phyloP scores from a whole-genome alignment of 2,329 filamentous ascomycete species.

The Fusarium armeniacum region DNA sequence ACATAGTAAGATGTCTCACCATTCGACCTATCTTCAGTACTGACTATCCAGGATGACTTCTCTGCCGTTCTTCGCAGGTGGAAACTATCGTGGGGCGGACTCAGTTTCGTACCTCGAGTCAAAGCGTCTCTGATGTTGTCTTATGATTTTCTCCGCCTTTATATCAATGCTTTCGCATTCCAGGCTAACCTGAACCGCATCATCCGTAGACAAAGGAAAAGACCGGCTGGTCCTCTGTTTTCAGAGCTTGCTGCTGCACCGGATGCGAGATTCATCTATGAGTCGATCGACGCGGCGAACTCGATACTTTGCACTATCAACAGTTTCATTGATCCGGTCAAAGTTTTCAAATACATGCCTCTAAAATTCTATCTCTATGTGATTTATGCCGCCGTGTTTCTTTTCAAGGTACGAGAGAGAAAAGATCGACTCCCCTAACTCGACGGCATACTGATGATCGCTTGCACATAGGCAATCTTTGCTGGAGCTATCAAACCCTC shows the following conservation, averaged over 20 bases:
- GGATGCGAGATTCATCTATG: conserved; percentile 76
- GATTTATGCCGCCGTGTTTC: conserved; percentile 74
- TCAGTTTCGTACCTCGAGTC: conserved; percentile 74
- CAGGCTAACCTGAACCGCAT: conserved; percentile 74
- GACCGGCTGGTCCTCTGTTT: conserved; percentile 58
- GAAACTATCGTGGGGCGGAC: conserved; percentile 77
- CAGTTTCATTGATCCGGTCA: conserved; percentile 70
- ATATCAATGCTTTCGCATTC: conserved; percentile 82
- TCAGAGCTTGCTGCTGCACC: conserved; percentile 70
- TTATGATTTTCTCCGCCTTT: conserved; percentile 79
- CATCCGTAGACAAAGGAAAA: conserved; percentile 53
- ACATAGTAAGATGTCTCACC: conserved; percentile 61
- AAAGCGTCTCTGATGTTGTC: conserved; percentile 77
- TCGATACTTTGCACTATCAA: conserved; percentile 72
- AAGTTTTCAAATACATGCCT: conserved; percentile 73
- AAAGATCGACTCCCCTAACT: fast-evolving
- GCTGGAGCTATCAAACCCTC: conserved; percentile 70
- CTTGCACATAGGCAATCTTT: conserved; percentile 3
- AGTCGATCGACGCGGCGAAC: conserved; percentile 74
- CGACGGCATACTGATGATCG: not conserved
- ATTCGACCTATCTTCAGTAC: not conserved
- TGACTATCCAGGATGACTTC: conserved; percentile 70
- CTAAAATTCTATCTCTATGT: conserved; percentile 73
- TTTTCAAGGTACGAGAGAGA: conserved; percentile 67
- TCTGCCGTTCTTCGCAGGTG: conserved; percentile 76